Conservation (phyloP, 441 rosid genomes). For the Erysimum pusillum region DNA sequence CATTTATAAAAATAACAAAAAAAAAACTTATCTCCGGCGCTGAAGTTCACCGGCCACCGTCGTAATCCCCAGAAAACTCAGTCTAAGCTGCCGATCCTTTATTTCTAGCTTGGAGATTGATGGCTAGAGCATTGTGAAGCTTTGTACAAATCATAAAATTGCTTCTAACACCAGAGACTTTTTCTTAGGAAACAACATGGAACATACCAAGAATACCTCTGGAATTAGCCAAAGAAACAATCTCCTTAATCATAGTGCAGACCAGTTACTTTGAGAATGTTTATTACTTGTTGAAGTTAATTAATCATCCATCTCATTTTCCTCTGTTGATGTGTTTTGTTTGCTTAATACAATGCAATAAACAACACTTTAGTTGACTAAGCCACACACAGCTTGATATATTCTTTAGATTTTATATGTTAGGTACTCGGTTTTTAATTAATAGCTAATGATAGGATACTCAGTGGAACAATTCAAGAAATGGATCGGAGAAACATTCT, state of each 20-base stretch:
- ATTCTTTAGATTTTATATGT: slow-evolving; percentile 18
- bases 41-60: too few species aligned
- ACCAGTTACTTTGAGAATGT: neutral
- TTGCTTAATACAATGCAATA: slow-evolving; percentile 8
- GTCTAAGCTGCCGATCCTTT: too few species aligned
- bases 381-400: slow-evolving; percentile 4
- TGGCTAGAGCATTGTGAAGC: neutral
- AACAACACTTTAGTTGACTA: slow-evolving; percentile 32
- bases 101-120: neutral
- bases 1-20: too few species aligned
- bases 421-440: neutral
- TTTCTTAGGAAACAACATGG: neutral
- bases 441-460: slow-evolving; percentile 4
- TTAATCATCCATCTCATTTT: neutral
- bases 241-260: neutral
- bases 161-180: neutral
- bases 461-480: neutral
- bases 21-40: too few species aligned
- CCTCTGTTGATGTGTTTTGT: neutral
- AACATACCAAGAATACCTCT: neutral
- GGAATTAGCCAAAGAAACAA: neutral
- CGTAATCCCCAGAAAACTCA: too few species aligned
- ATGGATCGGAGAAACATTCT: slow-evolving; percentile 15
- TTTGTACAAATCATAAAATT: neutral
- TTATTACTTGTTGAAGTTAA: neutral